These are phyloP conservation scores for Cnidoscolus chayamansa DNA, from an alignment of 441 rosid species.

Conservation along the genomic window DNA sequence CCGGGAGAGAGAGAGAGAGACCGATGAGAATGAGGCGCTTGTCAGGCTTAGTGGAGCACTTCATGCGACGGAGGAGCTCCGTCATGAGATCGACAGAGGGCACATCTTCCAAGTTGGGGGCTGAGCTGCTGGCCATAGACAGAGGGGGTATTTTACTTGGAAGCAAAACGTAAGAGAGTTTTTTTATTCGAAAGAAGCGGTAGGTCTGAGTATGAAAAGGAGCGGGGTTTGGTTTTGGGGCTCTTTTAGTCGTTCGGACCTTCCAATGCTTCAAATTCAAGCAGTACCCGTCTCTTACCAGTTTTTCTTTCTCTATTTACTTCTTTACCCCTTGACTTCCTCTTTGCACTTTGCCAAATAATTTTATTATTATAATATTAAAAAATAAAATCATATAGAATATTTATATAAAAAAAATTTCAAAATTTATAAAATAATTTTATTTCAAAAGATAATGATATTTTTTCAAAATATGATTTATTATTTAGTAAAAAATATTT, in stretches of 20 bases:
- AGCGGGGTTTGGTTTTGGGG: background rate
- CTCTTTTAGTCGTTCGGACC: conserved; percentile 22
- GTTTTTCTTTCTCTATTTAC: background rate
- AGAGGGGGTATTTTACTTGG: background rate
- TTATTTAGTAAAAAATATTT: too few relatives aligned
- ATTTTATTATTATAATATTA: too few relatives aligned
- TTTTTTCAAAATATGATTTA: too few relatives aligned
- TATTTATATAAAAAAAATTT: too few relatives aligned
- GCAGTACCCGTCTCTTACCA: background rate
- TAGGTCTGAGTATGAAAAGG: background rate
- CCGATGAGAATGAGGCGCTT: conserved; percentile 92
- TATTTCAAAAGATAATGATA: too few relatives aligned
- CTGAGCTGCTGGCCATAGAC: conserved; percentile 49
- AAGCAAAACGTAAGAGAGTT: background rate
- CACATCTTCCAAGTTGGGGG: conserved; percentile 68
- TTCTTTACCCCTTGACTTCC: conserved; percentile 7
- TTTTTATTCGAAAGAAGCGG: background rate
- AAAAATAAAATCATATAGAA: too few relatives aligned
- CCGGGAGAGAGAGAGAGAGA: conserved; percentile 14
- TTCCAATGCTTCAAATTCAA: conserved; percentile 32
- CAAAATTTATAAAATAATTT: too few relatives aligned
- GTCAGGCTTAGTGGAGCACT: conserved; percentile 82
- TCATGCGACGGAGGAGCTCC: conserved; percentile 94
- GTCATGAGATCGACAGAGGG: conserved; percentile 77
- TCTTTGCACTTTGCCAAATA: background rate